Percentiles rank a stretch among this genome's conserved stretches.
These are phyloP conservation scores for Boechera retrofracta DNA, from an alignment of 345 rosid species.

Conservation along the genomic window DNA sequence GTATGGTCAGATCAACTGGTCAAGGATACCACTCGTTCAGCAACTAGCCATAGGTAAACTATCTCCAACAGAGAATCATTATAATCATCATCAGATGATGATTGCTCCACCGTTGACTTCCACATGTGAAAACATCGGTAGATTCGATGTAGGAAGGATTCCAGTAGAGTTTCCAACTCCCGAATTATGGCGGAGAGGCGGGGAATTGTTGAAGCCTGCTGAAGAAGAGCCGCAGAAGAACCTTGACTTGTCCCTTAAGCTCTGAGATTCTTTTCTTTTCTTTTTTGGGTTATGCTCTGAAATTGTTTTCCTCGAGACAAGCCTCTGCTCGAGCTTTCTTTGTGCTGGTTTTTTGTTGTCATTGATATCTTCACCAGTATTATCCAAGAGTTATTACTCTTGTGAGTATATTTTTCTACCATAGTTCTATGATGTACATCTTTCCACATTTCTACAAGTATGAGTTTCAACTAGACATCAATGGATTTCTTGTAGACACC, in stretches of 20 bases:
- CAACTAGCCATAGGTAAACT: conserved; percentile 66
- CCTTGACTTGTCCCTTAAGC: conserved; percentile 76
- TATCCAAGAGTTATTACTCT: conserved; percentile 33
- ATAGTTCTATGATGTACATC: conserved; percentile 27
- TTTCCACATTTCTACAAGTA: conserved; percentile 19
- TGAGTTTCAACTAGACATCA: conserved; percentile 9
- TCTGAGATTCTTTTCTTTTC: conserved; percentile 40
- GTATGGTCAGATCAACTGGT: conserved; percentile 47
- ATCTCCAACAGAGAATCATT: conserved; percentile 47
- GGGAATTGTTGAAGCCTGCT: conserved; percentile 36
- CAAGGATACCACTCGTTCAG: conserved; percentile 54
- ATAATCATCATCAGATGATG: conserved; percentile 31
- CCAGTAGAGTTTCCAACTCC: conserved; percentile 38
- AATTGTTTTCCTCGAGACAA: neutral
- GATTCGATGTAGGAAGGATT: conserved; percentile 50
- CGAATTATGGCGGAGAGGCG: conserved; percentile 42
- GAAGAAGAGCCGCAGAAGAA: conserved; percentile 62
- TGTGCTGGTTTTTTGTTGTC: conserved; percentile 24
- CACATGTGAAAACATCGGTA: conserved; percentile 41
- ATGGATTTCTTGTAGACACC: neutral
- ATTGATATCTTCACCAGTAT: conserved; percentile 33
- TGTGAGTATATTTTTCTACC: conserved; percentile 40
- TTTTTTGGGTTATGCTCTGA: conserved; percentile 16
- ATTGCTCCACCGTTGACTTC: conserved; percentile 28
- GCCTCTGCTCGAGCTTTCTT: conserved; percentile 8